Evolutionary conservation across 2,329 filamentous ascomycete species (phyloP), one percentile per base, ranked within the genome.

Genomic region (Pestalotiopsis sp.): DNA sequence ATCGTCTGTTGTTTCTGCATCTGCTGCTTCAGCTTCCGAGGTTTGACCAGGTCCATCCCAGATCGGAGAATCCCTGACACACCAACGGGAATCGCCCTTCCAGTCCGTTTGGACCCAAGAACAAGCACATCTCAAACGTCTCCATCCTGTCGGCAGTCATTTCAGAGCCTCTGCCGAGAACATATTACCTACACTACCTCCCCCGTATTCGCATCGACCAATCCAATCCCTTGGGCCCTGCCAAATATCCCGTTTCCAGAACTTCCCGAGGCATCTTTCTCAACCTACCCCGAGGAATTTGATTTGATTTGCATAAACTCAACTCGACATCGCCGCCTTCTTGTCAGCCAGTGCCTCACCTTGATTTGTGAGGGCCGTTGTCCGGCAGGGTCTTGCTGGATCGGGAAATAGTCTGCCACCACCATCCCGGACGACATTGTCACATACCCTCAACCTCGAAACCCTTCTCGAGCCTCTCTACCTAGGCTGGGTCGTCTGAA

Each of bases 21-120:
- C 52, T 61, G 20, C 57, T 66, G 64, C 52, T 56, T 66, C 52
- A 59, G 36, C 52, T 59, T 45, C 56, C 56, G 27, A 52, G 17
- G 36, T 13, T 45, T 49, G 64, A 66, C 64, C 36, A 66, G 64
- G 64, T 59, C 52, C 14, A 66, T 60, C 64, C 64, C 36, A 60
- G 64, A 59, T 66, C 36, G 64, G 58, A 39, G 49, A 25, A 66
- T 66, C 52, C 64, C 64, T 59, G 64, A 61, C 64, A 49, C 38
- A 20, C 56, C 64, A 17, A 20, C 56, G 45, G 64, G 20, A 64
- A 27, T 64, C 61, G 39, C 41, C 20, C n/a, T 31, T 45, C 38
- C 36, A 6, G 20, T 20, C 31, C 59, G 59, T 62, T 62, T 36
- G 9, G 27, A n/a, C 23, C 23, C 64, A 56, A n/a, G 25, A 45